Evolutionary conservation across 2,329 filamentous ascomycete species (phyloP).

Genomic region (Periconia digitata): DNA sequence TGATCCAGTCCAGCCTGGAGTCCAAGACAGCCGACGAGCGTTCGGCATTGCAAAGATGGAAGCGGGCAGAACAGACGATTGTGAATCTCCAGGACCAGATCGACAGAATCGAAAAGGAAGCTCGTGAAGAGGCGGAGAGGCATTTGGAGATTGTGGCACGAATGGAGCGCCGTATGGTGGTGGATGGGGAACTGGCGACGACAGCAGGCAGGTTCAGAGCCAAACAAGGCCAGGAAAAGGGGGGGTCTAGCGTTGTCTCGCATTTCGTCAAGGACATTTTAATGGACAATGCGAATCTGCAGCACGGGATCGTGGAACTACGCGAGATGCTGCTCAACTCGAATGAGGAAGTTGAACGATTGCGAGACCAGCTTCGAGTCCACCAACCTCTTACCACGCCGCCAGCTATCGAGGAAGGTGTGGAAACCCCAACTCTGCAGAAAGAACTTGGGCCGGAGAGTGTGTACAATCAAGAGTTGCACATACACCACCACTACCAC

Average conservation of each 20-base stretch:
- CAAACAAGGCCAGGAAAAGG: constrained; percentile 61
- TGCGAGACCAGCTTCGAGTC: constrained; percentile 77
- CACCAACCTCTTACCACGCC: constrained; percentile 66
- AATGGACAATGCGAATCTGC: constrained; percentile 91
- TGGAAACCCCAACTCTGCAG: constrained; percentile 62
- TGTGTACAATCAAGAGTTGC: constrained; percentile 60
- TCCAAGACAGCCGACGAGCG: constrained; percentile 73
- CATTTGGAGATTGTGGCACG: constrained; percentile 79
- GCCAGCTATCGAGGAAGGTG: constrained; percentile 21
- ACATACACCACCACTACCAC: constrained; percentile 91
- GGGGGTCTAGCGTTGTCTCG: constrained; percentile 74
- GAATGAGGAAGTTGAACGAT: constrained; percentile 87
- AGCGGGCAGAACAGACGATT: constrained; percentile 78
- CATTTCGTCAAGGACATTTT: constrained; percentile 95
- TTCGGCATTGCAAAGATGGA: constrained; percentile 80
- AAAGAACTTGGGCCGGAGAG: constrained; percentile 65
- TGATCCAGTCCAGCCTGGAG: constrained; percentile 67
- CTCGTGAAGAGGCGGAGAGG: constrained; percentile 74
- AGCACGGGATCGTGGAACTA: constrained; percentile 87
- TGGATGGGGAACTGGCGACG: constrained; percentile 79
- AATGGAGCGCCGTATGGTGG: constrained; percentile 79
- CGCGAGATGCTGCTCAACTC: constrained; percentile 87
- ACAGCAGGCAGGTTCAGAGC: constrained; percentile 79
- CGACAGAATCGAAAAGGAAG: constrained; percentile 83
- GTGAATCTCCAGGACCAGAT: constrained; percentile 81